Percentiles rank a stretch among this genome's conserved stretches.
These are phyloP conservation scores for Mycena indigotica DNA, from an alignment of 768 basidiomycete genomes.

Conservation along the genomic window DNA sequence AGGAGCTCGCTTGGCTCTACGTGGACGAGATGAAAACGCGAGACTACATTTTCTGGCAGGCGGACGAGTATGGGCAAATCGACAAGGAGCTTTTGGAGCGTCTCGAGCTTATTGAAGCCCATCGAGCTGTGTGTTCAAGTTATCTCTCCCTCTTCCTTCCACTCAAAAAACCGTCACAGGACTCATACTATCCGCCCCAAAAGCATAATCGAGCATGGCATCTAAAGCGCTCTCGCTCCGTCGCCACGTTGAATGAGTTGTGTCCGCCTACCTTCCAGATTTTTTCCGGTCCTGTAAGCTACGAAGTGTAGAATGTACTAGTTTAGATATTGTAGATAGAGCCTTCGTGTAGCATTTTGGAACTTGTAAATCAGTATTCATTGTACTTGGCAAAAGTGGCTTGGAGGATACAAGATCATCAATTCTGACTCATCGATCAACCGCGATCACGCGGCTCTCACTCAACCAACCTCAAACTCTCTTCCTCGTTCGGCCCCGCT, in stretches of 20 bases:
- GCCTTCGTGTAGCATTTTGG: neutral
- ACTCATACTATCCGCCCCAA: slow-evolving; percentile 38
- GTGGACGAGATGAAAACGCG: slow-evolving; percentile 39
- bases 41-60: slow-evolving; percentile 39
- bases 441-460: neutral
- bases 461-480: neutral
- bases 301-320: neutral
- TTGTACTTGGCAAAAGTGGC: too few relatives aligned
- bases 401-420: neutral
- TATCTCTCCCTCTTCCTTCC: neutral
- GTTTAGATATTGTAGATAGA: neutral
- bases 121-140: slow-evolving; percentile 33
- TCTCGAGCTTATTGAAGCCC: slow-evolving; percentile 28
- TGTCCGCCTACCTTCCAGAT: slow-evolving; percentile 16
- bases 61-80: slow-evolving; percentile 38
- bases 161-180: slow-evolving; percentile 27
- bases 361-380: neutral
- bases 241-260: slow-evolving; percentile 39
- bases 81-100: slow-evolving; percentile 33
- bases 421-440: too few relatives aligned
- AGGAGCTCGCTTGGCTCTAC: slow-evolving; percentile 37
- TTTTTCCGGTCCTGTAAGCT: neutral
- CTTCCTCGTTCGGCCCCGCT: neutral
- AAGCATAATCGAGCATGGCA: slow-evolving; percentile 42
- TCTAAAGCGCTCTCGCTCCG: slow-evolving; percentile 43